A percentile compares a stretch with the other conserved stretches of the same genome.
Conservation (phyloP, 1,284 basidiomycete genomes). For the Ustilago shanxiensis region DNA sequence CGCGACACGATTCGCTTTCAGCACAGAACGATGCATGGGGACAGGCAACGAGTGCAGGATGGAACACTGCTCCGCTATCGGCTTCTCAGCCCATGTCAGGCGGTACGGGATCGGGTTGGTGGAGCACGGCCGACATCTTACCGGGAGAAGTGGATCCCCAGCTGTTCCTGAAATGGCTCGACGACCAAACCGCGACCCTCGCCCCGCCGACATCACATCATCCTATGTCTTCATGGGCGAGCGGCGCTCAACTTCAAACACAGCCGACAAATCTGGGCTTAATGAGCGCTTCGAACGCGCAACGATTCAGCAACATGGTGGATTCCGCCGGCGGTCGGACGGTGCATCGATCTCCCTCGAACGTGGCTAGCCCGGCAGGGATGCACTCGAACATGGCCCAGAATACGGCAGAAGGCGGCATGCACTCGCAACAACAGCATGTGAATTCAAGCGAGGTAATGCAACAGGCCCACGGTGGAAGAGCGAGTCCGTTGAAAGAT, state of each 20-base stretch:
- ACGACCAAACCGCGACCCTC: constrained; percentile 46
- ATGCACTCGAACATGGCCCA: constrained; percentile 8
- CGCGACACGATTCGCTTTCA: background rate
- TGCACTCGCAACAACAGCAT: constrained; percentile 4
- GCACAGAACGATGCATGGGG: constrained; percentile 6
- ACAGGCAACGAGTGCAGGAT: constrained; percentile 5
- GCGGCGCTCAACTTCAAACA: constrained; percentile 11
- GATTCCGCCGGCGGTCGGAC: constrained; percentile 1
- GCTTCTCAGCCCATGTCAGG: constrained; percentile 21
- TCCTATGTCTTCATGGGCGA: constrained; percentile 44
- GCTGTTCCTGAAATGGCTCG: constrained; percentile 50
- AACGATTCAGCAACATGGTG: constrained; percentile 19
- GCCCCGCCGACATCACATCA: constrained; percentile 46
- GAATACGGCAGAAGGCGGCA: background rate
- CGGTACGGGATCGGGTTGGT: constrained; percentile 40
- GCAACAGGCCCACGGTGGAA: background rate
- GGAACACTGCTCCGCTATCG: constrained; percentile 12
- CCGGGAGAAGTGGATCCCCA: constrained; percentile 54
- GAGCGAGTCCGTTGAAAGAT: constrained; percentile 5
- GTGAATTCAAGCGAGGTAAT: constrained; percentile 3
- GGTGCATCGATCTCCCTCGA: constrained; percentile 18
- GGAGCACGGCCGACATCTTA: constrained; percentile 50
- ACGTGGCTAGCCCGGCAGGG: constrained; percentile 21
- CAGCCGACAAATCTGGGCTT: background rate
- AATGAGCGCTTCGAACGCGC: constrained; percentile 8